Evolutionary conservation across 768 basidiomycete genomes (phyloP).

Genomic region (Leucosporidium yakuticum): DNA sequence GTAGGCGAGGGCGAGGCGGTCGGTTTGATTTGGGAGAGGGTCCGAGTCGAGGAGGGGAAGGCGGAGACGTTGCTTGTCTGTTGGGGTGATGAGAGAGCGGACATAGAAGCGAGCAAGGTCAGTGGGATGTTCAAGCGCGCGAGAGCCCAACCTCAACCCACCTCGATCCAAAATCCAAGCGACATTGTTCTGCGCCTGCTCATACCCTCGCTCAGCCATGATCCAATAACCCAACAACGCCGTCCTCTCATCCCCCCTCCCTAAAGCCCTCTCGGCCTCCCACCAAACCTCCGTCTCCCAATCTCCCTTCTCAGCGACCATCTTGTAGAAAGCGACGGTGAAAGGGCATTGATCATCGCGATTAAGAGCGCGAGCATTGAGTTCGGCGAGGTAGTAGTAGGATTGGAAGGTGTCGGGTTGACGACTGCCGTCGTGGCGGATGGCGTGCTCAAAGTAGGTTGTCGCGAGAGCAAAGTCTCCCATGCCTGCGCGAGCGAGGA

Average conservation of each 20-base stretch:
- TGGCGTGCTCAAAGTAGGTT: slow-evolving; percentile 73
- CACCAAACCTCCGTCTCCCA: slow-evolving; percentile 64
- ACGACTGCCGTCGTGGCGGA: slow-evolving; percentile 57
- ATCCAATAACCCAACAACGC: slow-evolving; percentile 94
- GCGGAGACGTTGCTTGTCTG: slow-evolving; percentile 36
- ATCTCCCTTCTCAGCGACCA: slow-evolving; percentile 83
- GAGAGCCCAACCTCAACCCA: slow-evolving; percentile 46
- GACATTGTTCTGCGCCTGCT: slow-evolving; percentile 90
- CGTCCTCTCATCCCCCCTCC: slow-evolving; percentile 65
- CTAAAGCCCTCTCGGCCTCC: slow-evolving; percentile 60
- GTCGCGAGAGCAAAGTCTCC: slow-evolving; percentile 64
- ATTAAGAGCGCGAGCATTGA: slow-evolving; percentile 58
- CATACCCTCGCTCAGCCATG: slow-evolving; percentile 84
- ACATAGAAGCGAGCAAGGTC: slow-evolving; percentile 50
- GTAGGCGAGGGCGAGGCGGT: slow-evolving; percentile 74
- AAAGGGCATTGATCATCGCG: slow-evolving; percentile 61
- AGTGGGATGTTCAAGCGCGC: slow-evolving; percentile 59
- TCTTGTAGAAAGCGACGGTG: slow-evolving; percentile 87
- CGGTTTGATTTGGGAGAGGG: slow-evolving; percentile 58
- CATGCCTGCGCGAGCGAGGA: slow-evolving; percentile 50
- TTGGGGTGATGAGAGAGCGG: neutral
- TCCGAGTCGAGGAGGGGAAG: slow-evolving; percentile 23
- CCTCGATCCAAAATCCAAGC: slow-evolving; percentile 90
- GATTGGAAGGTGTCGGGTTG: slow-evolving; percentile 77
- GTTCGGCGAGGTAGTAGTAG: slow-evolving; percentile 83